Conservation (phyloP, 2,329 filamentous ascomycete species). For the Penicillium sp. region DNA sequence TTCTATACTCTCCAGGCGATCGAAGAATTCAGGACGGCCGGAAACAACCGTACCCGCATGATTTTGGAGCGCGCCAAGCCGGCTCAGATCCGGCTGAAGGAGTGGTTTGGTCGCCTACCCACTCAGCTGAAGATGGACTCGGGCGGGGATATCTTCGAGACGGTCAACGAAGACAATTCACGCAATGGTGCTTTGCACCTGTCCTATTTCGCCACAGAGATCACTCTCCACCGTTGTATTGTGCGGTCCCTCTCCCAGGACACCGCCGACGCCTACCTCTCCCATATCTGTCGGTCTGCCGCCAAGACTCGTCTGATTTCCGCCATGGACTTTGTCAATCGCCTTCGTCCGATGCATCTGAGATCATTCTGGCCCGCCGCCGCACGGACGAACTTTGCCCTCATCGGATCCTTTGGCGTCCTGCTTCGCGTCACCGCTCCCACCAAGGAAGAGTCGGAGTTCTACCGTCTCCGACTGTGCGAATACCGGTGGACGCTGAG, state of each 20-base stretch:
- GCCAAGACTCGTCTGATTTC: constrained; percentile 90
- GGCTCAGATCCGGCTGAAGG: constrained; percentile 45
- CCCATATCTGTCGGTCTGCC: constrained; percentile 85
- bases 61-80: constrained; percentile 48
- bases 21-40: constrained; percentile 35
- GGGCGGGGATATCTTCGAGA: constrained; percentile 39
- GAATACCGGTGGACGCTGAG: constrained; percentile 93
- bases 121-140: constrained; percentile 47
- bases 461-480: constrained; percentile 73
- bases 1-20: constrained; percentile 46
- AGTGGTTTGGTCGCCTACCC: constrained; percentile 47
- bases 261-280: constrained; percentile 57
- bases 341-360: constrained; percentile 74
- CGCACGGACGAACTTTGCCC: constrained; percentile 64
- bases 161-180: constrained; percentile 34
- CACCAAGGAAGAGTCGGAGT: constrained; percentile 78
- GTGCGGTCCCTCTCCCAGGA: constrained; percentile 75
- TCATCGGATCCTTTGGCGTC: constrained; percentile 88
- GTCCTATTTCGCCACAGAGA: constrained; percentile 88
- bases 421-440: constrained; percentile 83
- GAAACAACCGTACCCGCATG: constrained; percentile 40
- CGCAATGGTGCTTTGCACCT: constrained; percentile 68
- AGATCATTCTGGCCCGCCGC: constrained; percentile 69
- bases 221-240: constrained; percentile 82
- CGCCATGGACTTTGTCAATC: constrained; percentile 95